Evolutionary conservation across 75 land plant genomes (phyloP).

Genomic region (Chamaecyparis obtusa): DNA sequence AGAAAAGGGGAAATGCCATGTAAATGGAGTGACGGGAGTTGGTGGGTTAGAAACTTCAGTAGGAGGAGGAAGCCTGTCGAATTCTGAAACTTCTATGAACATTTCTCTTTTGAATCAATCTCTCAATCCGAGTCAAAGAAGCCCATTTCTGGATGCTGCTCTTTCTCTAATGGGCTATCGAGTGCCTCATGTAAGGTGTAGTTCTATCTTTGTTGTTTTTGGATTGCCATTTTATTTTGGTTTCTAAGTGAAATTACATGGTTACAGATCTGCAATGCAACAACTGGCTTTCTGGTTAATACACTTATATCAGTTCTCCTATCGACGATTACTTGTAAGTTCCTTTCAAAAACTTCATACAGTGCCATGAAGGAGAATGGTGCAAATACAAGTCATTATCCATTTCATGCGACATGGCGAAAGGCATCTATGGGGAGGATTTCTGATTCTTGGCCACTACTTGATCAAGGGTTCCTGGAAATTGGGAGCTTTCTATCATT

Average conservation of each 20-base stretch:
- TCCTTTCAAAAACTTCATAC: background rate
- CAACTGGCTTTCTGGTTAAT: background rate
- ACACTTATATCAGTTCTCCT: slow-evolving; percentile 4
- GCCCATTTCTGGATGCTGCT: slow-evolving; percentile 11
- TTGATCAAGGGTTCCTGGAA: slow-evolving; percentile 3
- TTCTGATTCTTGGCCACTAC: background rate
- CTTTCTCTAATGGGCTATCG: slow-evolving; percentile 11
- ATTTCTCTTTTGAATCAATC: slow-evolving; percentile 8
- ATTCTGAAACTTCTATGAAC: background rate
- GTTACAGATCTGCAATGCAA: slow-evolving; percentile 4
- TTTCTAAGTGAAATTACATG: background rate
- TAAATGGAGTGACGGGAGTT: background rate
- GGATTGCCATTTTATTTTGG: background rate
- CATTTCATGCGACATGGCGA: background rate
- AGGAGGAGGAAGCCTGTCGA: background rate
- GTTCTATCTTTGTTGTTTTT: background rate
- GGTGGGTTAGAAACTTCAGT: background rate
- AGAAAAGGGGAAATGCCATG: background rate
- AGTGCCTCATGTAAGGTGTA: background rate
- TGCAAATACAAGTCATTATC: background rate
- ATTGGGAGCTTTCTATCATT: slow-evolving; percentile 1
- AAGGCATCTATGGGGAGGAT: background rate
- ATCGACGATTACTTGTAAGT: slow-evolving; percentile 6
- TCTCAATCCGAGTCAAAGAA: slow-evolving; percentile 5
- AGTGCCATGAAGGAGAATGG: background rate